phyloP scores from a whole-genome alignment of 192 early-diverging fungal species.

The Chytriomyces sp. region DNA sequence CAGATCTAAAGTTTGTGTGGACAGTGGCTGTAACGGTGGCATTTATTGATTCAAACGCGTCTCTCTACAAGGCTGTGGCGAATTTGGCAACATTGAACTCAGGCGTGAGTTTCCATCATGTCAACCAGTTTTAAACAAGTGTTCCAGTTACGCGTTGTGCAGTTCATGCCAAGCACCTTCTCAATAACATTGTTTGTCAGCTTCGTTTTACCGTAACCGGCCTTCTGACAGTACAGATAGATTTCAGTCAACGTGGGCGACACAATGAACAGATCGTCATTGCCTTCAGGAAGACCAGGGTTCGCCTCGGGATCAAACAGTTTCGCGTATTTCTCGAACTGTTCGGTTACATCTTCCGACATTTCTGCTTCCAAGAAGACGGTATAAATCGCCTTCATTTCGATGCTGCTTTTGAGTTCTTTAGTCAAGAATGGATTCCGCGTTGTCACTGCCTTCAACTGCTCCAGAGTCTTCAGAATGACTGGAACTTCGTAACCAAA shows the following conservation, averaged over 20 bases:
- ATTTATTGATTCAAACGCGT: no score
- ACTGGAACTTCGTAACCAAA: conserved; percentile 23
- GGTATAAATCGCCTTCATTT: conserved; percentile 1
- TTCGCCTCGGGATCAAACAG: neutral
- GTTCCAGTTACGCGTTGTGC: conserved; percentile 23
- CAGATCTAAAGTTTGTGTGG: no score
- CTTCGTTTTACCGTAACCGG: conserved; percentile 24
- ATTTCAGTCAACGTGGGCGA: neutral
- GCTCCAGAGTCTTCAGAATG: neutral
- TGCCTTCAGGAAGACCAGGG: neutral
- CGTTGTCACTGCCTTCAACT: neutral
- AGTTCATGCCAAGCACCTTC: neutral
- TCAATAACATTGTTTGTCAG: conserved; percentile 26
- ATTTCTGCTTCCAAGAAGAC: neutral
- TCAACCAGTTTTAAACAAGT: conserved; percentile 15
- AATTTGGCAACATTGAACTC: no score
- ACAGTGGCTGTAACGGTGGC: no score
- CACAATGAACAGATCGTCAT: neutral
- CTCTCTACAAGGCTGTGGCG: no score
- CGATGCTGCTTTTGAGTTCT: neutral
- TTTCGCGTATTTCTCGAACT: neutral
- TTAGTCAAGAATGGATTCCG: conserved; percentile 11
- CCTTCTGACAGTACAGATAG: neutral
- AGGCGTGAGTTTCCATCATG: neutral
- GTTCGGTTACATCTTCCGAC: neutral